These are phyloP conservation scores for Chlamydomonas applanata DNA, from an alignment of 139 green algal species.

Conservation along the genomic window DNA sequence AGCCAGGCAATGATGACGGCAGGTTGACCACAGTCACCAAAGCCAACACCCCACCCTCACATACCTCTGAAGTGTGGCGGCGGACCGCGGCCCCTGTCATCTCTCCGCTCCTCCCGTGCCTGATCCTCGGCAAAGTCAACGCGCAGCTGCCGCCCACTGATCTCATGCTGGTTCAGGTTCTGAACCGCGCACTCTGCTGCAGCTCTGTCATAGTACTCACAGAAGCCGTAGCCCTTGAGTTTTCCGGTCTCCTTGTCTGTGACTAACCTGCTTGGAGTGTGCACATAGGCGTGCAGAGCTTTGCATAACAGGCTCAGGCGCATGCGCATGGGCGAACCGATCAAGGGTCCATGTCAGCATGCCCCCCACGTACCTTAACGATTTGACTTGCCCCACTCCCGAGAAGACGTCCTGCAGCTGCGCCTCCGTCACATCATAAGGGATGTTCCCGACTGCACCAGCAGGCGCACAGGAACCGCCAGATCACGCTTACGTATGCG, in stretches of 20 bases:
- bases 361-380: constrained; percentile 65
- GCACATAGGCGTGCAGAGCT: too few species aligned
- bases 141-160: constrained; percentile 63
- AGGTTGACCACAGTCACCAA: too few species aligned
- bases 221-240: constrained; percentile 93
- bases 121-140: constrained; percentile 71
- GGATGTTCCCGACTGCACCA: constrained; percentile 73
- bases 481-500: too few species aligned
- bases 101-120: not conserved
- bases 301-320: too few species aligned
- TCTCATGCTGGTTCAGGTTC: constrained; percentile 77
- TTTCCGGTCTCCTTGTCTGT: constrained; percentile 90
- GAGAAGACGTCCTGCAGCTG: constrained; percentile 66
- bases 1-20: too few species aligned
- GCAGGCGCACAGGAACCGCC: too few species aligned
- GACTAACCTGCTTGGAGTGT: constrained; percentile 78
- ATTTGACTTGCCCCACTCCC: constrained; percentile 74
- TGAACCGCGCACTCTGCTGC: constrained; percentile 84
- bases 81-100: not conserved
- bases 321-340: too few species aligned
- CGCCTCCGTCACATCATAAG: constrained; percentile 80
- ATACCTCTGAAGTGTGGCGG: not conserved
- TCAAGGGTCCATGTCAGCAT: not conserved
- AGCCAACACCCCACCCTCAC: too few species aligned
- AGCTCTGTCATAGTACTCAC: constrained; percentile 86